Conservation (phyloP, 2,329 filamentous ascomycete species). For the Pestalotiopsis sp. region DNA sequence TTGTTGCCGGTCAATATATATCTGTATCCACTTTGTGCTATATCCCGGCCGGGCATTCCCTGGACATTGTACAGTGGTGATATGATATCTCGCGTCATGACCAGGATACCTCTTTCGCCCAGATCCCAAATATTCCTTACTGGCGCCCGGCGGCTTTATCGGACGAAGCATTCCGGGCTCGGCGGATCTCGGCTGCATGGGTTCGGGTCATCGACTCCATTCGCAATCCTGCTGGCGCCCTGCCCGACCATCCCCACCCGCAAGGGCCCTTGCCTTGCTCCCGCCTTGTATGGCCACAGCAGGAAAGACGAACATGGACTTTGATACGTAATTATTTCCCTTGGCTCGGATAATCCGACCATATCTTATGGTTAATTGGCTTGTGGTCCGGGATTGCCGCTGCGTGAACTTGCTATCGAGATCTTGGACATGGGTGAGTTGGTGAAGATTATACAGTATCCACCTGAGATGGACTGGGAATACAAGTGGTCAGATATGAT, state of each 20-base stretch:
- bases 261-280: background rate
- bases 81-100: too few relatives aligned
- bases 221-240: background rate
- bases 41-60: too few relatives aligned
- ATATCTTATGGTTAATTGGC: background rate
- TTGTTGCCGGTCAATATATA: too few relatives aligned
- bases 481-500: background rate
- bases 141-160: background rate
- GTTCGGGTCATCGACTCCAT: background rate
- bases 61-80: too few relatives aligned
- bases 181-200: background rate
- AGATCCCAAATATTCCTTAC: background rate
- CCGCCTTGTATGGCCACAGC: background rate
- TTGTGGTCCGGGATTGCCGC: background rate
- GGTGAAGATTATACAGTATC: background rate
- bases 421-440: background rate
- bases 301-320: background rate
- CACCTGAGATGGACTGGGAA: background rate
- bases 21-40: too few relatives aligned
- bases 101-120: too few relatives aligned
- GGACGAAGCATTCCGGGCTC: background rate
- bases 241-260: background rate
- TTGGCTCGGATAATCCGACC: background rate
- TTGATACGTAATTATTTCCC: background rate
- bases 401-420: background rate